Evolutionary conservation across 768 basidiomycete genomes (phyloP).

Genomic region (Termitomyces sp.): DNA sequence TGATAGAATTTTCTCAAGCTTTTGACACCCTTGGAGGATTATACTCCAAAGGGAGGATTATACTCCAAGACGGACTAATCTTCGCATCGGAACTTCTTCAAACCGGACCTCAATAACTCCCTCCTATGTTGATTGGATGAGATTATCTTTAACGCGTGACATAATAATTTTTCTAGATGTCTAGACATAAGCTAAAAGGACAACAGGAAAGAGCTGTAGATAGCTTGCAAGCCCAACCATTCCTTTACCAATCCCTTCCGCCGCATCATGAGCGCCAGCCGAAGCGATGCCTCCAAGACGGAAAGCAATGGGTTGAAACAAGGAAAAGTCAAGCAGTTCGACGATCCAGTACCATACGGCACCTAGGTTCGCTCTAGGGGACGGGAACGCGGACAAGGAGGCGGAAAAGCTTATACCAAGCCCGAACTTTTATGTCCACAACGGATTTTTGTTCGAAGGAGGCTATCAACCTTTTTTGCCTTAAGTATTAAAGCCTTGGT

Average conservation of each 20-base stretch:
- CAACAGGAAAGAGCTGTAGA: slow-evolving; percentile 21
- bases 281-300: slow-evolving; percentile 60
- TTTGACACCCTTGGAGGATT: slow-evolving; percentile 1
- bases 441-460: slow-evolving; percentile 49
- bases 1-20: slow-evolving; percentile 1
- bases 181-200: neutral
- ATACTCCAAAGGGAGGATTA: neutral
- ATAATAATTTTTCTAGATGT: neutral
- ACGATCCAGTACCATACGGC: slow-evolving; percentile 26
- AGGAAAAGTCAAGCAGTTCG: slow-evolving; percentile 26
- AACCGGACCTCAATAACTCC: neutral
- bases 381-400: slow-evolving; percentile 96
- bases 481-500: slow-evolving; percentile 17
- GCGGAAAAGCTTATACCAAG: slow-evolving; percentile 73
- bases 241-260: slow-evolving; percentile 24
- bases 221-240: slow-evolving; percentile 21
- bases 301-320: slow-evolving; percentile 39
- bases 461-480: neutral
- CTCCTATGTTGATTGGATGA: too few relatives aligned
- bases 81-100: neutral
- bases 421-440: slow-evolving; percentile 94
- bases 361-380: slow-evolving; percentile 58
- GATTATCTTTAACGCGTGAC: neutral
- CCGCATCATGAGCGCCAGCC: slow-evolving; percentile 67
- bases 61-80: neutral